Evolutionary conservation across 2,329 filamentous ascomycete species (phyloP).

Genomic region (Monilinia polystroma): DNA sequence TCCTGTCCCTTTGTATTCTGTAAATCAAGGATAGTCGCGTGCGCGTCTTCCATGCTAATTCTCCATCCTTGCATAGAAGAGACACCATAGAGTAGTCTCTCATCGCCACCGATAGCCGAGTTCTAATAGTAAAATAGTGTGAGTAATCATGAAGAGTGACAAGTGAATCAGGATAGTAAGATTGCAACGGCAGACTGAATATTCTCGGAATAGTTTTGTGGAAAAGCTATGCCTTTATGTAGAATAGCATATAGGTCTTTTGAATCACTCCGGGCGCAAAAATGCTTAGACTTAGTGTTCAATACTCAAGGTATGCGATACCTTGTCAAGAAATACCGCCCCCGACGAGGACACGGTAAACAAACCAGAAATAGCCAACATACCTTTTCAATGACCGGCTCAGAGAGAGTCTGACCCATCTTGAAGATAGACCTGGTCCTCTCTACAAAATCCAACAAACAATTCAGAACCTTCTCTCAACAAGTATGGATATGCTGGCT

Average conservation of each 20-base stretch:
- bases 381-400: constrained; percentile 99
- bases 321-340: constrained; percentile 3
- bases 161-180: not conserved
- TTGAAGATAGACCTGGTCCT: constrained; percentile 32
- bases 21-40: constrained; percentile 86
- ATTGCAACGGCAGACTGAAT: constrained; percentile 7
- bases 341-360: constrained; percentile 18
- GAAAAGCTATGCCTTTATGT: not conserved
- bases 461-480: constrained; percentile 17
- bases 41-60: constrained; percentile 99
- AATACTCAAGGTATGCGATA: constrained; percentile 16
- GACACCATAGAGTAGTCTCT: constrained; percentile 86
- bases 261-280: constrained; percentile 2
- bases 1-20: constrained; percentile 57
- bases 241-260: not conserved
- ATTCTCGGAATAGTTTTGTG: not conserved
- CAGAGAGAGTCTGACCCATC: constrained; percentile 99
- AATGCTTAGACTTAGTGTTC: not conserved
- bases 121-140: constrained; percentile 52
- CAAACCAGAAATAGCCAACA: constrained; percentile 39
- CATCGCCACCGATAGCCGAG: constrained; percentile 89
- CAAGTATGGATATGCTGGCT: not conserved
- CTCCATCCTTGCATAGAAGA: constrained; percentile 99
- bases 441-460: constrained; percentile 34
- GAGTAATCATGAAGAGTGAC: constrained; percentile 21